Evolutionary conservation across 805 yeast genomes (phyloP).

Genomic region (Candida insectorum): DNA sequence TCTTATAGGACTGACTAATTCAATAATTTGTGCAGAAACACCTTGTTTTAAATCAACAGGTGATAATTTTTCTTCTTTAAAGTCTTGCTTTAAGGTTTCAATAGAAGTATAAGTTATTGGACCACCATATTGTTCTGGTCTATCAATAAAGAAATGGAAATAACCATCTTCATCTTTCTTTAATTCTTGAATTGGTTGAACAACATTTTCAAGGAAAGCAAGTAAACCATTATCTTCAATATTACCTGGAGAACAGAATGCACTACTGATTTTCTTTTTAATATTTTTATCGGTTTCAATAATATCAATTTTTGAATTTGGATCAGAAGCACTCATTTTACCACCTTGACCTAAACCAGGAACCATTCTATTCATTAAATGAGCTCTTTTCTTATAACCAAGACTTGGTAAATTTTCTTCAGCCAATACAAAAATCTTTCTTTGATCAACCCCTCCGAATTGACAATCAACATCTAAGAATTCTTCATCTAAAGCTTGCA

Average conservation of each 20-base stretch:
- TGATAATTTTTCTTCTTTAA: constrained; percentile 66
- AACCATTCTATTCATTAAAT: constrained; percentile 98
- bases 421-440: constrained; percentile 95
- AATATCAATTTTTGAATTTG: constrained; percentile 93
- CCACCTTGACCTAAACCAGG: constrained; percentile 97
- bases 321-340: constrained; percentile 98
- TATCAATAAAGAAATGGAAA: constrained; percentile 69
- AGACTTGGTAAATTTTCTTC: constrained; percentile 85
- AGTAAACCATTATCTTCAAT: constrained; percentile 88
- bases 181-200: constrained; percentile 82
- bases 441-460: constrained; percentile 98
- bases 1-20: constrained; percentile 79
- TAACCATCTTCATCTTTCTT: constrained; percentile 50
- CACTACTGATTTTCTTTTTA: constrained; percentile 85
- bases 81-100: constrained; percentile 69
- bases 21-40: constrained; percentile 80
- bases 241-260: constrained; percentile 92
- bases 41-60: constrained; percentile 96
- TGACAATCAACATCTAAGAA: constrained; percentile 86
- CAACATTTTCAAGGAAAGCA: constrained; percentile 78
- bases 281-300: constrained; percentile 86
- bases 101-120: constrained; percentile 69
- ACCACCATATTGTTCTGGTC: constrained; percentile 98
- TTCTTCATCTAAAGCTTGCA: constrained; percentile 98
- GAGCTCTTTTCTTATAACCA: constrained; percentile 97